Evolutionary conservation across 495 filamentous ascomycete genomes (phyloP).

Genomic region (Aspergillus bridgeri): DNA sequence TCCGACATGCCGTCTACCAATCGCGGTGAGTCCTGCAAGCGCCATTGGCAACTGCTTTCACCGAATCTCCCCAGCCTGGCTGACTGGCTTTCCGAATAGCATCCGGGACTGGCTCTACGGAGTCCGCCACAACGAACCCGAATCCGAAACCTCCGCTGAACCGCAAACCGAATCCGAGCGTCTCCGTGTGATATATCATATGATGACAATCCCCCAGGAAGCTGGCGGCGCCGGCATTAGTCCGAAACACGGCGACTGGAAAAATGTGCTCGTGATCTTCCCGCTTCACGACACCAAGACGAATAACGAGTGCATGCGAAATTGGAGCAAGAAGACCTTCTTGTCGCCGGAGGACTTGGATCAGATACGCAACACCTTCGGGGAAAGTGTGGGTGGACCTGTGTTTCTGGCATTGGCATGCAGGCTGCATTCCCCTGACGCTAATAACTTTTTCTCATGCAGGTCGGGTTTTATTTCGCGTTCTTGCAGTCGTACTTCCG

Average conservation of each 20-base stretch:
- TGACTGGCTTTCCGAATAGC: slow-evolving; percentile 41
- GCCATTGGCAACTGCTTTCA: background rate
- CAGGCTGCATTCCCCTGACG: background rate
- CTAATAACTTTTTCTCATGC: slow-evolving; percentile 4
- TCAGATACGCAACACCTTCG: slow-evolving; percentile 82
- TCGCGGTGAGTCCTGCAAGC: slow-evolving; percentile 48
- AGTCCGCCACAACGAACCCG: slow-evolving; percentile 73
- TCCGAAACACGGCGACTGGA: slow-evolving; percentile 77
- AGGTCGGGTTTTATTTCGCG: slow-evolving; percentile 93
- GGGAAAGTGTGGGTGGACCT: slow-evolving; percentile 64
- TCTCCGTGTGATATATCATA: slow-evolving; percentile 75
- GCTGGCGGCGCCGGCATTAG: slow-evolving; percentile 91
- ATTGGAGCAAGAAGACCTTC: slow-evolving; percentile 80
- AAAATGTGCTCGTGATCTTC: slow-evolving; percentile 79
- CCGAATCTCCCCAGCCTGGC: background rate
- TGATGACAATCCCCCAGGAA: slow-evolving; percentile 76
- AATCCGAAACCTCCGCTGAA: slow-evolving; percentile 59
- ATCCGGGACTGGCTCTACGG: slow-evolving; percentile 97
- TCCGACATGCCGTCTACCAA: slow-evolving; percentile 58
- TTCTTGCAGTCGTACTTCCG: slow-evolving; percentile 91
- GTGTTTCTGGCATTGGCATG: background rate
- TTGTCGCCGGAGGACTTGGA: slow-evolving; percentile 74
- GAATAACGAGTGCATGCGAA: slow-evolving; percentile 86
- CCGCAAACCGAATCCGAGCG: slow-evolving; percentile 85
- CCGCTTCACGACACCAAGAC: slow-evolving; percentile 83